Percentiles rank a stretch among this genome's conserved stretches.
Evolutionary conservation across 1,139 yeast genomes (phyloP).

Genomic region (Schwanniomyces etchellsii): DNA sequence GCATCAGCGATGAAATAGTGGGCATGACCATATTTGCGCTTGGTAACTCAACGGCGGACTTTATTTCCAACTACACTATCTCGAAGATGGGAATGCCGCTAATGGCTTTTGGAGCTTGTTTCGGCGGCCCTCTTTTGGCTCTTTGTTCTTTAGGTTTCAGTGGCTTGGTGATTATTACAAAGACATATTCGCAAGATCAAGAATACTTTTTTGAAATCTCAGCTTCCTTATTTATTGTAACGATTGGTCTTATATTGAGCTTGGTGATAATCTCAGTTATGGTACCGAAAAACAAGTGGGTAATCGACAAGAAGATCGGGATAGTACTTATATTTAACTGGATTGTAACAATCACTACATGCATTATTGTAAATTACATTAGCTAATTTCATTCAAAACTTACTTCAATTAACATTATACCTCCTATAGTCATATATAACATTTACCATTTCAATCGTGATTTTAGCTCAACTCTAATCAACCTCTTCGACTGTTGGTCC

Average conservation of each 20-base stretch:
- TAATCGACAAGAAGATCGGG: constrained; percentile 56
- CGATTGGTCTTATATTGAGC: constrained; percentile 47
- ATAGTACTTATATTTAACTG: constrained; percentile 47
- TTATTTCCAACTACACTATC: constrained; percentile 78
- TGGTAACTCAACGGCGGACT: constrained; percentile 89
- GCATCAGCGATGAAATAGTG: constrained; percentile 71
- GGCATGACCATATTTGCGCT: constrained; percentile 87
- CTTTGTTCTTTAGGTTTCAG: constrained; percentile 48
- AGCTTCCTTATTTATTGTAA: constrained; percentile 43
- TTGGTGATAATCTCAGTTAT: constrained; percentile 46
- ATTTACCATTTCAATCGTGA: no score
- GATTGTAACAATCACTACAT: constrained; percentile 42
- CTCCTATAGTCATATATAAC: no score
- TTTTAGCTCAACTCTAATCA: no score
- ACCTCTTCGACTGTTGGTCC: constrained; percentile 77
- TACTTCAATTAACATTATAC: no score
- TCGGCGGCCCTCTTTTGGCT: constrained; percentile 79
- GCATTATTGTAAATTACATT: no score
- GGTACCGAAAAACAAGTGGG: constrained; percentile 65
- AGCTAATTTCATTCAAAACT: no score
- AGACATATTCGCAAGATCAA: constrained; percentile 8
- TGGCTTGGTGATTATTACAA: constrained; percentile 47
- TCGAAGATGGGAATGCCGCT: constrained; percentile 84
- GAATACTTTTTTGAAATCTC: constrained; percentile 29
- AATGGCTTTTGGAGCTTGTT: constrained; percentile 93